Conservation (phyloP, 352 stramenopile genomes). For the Globisporangium recalcitrans region DNA sequence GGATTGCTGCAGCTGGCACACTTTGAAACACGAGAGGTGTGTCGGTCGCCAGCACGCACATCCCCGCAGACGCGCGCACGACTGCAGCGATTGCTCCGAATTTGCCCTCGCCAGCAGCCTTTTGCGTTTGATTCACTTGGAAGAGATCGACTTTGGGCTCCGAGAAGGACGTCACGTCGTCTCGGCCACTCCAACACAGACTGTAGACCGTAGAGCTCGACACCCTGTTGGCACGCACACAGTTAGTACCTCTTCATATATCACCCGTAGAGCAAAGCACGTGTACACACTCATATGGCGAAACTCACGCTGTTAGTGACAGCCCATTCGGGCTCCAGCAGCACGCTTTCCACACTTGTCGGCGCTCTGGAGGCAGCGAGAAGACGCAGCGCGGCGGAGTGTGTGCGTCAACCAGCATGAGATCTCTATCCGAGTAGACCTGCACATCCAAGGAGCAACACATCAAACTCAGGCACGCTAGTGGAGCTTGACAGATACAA, state of each 20-base stretch:
- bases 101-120: neutral
- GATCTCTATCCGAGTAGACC: constrained; percentile 27
- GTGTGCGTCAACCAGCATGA: constrained; percentile 23
- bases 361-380: constrained; percentile 8
- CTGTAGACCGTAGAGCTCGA: constrained; percentile 19
- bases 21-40: constrained; percentile 16
- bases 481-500: neutral
- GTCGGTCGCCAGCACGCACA: constrained; percentile 18
- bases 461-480: neutral
- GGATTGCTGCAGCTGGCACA: neutral
- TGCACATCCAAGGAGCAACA: neutral
- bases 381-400: constrained; percentile 16
- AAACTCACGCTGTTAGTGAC: constrained; percentile 33
- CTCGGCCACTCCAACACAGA: constrained; percentile 24
- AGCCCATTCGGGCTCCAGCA: constrained; percentile 45
- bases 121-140: neutral
- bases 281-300: too few species aligned
- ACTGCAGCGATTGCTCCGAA: constrained; percentile 7
- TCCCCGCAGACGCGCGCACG: neutral
- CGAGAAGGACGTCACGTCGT: constrained; percentile 12
- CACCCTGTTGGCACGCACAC: neutral
- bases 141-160: constrained; percentile 3
- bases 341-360: constrained; percentile 21
- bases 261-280: neutral
- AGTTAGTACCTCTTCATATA: too few species aligned